Evolutionary conservation across 1,284 basidiomycete genomes (phyloP), one percentile per base, ranked within the genome.

Genomic region (Trichosporon sp.): DNA sequence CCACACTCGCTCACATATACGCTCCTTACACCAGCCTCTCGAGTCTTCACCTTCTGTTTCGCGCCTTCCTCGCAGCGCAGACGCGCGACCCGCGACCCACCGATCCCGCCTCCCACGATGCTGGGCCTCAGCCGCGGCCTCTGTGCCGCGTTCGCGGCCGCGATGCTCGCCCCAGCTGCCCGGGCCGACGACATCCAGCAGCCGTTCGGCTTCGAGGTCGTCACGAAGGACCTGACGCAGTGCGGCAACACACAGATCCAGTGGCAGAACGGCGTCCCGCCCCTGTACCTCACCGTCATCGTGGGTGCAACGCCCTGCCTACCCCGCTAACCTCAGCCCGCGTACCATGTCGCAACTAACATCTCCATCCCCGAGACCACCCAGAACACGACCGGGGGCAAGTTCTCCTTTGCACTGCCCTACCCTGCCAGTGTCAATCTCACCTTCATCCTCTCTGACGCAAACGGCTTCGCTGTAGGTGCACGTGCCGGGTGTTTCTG

Each of bases 381-480:
- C 1, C 77, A 73, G 65, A 69, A 65, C 18, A 21, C 62, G 3
- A 71, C 67, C 13, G 72, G 69, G 7, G 64, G 65, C 7, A 76
- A 77, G 2, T 71, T 67, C 13, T 76, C 75, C 56, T 64, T 65
- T 23, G 77, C 75, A 1, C 73, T 79, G 6, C 77, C 79, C 53
- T 81, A 58, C 27, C 18, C 4, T 1, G 34, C 15, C 21, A 12
- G 23, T 3, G 77, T 73, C n/a, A 62, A 69, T 4, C 73, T 77
- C 34, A 73, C 77, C 1, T 72, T 75, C 38, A 75, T 81, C 75
- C 80, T 82, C 79, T 81, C 79, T 7, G 80, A 82, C 65, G 47
- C 74, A 0, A 73, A 71, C 1, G 80, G 79, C 12, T 73, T 76
- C 32, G 79, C 77, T 3, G 80, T 80, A 65, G 68, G 80, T 77